Base-by-base conservation (phyloP, 441 rosid genomes). In the Biscutella laevigata region DNA sequence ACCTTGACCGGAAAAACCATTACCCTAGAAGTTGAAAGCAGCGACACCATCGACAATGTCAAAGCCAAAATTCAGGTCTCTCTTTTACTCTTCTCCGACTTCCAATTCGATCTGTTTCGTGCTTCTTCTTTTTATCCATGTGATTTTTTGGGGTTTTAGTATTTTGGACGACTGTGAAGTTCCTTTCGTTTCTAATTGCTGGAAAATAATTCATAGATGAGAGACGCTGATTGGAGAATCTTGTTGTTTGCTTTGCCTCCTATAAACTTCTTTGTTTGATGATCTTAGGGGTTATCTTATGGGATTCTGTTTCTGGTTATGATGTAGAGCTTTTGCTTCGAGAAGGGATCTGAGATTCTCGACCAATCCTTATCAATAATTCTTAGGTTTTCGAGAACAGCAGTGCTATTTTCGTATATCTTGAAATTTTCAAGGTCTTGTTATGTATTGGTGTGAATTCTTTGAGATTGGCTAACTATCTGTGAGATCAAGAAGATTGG, bases 1-100 rank as follows among this genome's bases (percentile, higher is more conserved):
- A 84, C 96, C 73, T 84, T 87, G 16, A 87, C 96, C 16, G 96
- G 96, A 6, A 84, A 87, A 72, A 87, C 90, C 11, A 87, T 87
- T 33, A 87, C 90, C 71, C 83, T 86, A 45, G 95, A 84, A 72
- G 91, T 89, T 9, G 95, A 89, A 74, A 77, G 85, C 64, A 80
- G 91, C 61, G 97, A 86, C 70, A 86, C 95, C 52, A 79, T 84
- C 64, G 97, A 86, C 67, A 82, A 84, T 68, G 83, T 89, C 53
- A 89, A 89, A 62, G 75, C 95, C 48, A 86, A 86, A 79, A 84
- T 89, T 65, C 94, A 82, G 86, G 97, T 82, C 27, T 72, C 14
- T 7, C 16, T 8, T 59, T 59, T 28, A 37, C 22, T 25, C 22
- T 58, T 46, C 33, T 39, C 20, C 41, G 0, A 17, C 55, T 47